These are phyloP conservation scores for Silene noctiflora DNA, from an alignment of 179 eudicot genomes.

Conservation along the genomic window DNA sequence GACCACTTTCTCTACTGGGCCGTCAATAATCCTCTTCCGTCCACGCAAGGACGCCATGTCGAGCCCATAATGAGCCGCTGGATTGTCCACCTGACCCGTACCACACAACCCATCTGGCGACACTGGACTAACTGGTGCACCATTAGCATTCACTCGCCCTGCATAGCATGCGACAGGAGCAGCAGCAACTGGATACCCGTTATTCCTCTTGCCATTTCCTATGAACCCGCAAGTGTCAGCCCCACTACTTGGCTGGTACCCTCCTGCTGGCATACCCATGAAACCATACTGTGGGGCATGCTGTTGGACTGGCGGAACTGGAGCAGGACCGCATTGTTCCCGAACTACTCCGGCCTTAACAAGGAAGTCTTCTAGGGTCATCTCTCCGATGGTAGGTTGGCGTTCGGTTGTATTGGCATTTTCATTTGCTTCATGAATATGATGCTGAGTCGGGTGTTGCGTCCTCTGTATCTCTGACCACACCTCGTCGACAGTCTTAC, in stretches of 20 bases:
- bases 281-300: slow-evolving; percentile 33
- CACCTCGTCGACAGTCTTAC: slow-evolving; percentile 86
- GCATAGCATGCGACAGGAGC: slow-evolving; percentile 36
- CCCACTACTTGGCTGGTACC: slow-evolving; percentile 30
- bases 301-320: slow-evolving; percentile 18
- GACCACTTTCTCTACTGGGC: slow-evolving; percentile 78
- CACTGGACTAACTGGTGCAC: slow-evolving; percentile 59
- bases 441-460: slow-evolving; percentile 15
- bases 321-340: slow-evolving; percentile 26
- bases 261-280: slow-evolving; percentile 23
- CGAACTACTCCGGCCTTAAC: slow-evolving; percentile 81
- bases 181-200: slow-evolving; percentile 38
- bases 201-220: slow-evolving; percentile 40
- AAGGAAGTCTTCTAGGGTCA: slow-evolving; percentile 87
- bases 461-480: slow-evolving; percentile 77
- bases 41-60: slow-evolving; percentile 58
- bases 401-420: slow-evolving; percentile 35
- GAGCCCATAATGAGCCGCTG: slow-evolving; percentile 49
- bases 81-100: slow-evolving; percentile 41
- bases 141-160: slow-evolving; percentile 36
- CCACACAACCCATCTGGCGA: slow-evolving; percentile 60
- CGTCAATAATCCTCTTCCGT: slow-evolving; percentile 62
- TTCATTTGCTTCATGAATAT: not conserved
- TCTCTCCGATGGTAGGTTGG: slow-evolving; percentile 77
- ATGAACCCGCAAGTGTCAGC: slow-evolving; percentile 38